Base-by-base conservation (phyloP, 164 flowering plant species). In the Taxillus chinensis region DNA sequence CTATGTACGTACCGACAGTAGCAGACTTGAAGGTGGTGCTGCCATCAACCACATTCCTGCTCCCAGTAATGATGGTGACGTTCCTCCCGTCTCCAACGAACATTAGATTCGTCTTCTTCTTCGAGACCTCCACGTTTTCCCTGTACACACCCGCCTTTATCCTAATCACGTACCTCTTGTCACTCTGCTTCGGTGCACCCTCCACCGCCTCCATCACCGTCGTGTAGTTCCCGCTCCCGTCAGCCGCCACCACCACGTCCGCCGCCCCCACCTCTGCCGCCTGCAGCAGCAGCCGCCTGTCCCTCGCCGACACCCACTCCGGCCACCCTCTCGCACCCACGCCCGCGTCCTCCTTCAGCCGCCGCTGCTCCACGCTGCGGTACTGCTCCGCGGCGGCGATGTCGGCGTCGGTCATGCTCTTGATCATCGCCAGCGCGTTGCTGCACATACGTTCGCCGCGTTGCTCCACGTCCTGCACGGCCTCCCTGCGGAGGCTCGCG, bases 11-110 rank as follows among this genome's bases (percentile, higher is more conserved):
- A 92, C 98, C 93, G 43, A 92, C 93, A 0, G 96, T 92, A 10
- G 98, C 98, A 41, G 98, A 92, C n/a, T 83, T 57, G 76, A 88
- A 92, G 45, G 98, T 92, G 43, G 96, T 92, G 80, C 89, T 85
- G 3, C 98, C 98, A 67, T 83, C 96, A 1, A 57, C 73, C 3
- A 90, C 96, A 61, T 83, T 93, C 63, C 74, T 73, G 41, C 84
- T 88, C 0, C 64, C 97, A 2, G 97, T 93, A 61, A 90, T 90
- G 48, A 90, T 85, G 4, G 98, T 90, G 43, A 13, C 81, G 12
- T 9, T 75, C 54, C 90, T 76, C 7, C 91, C 97, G 56, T 90
- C 98, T 39, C 98, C 97, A 41, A 85, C 0, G 49, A 93, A 88
- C 98, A 90, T 86, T 3, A 93, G 64, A 60, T 86, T 83, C 0